A percentile compares a stretch with the other conserved stretches of the same genome.
phyloP scores from a whole-genome alignment of 2,329 filamentous ascomycete genomes.

The Pyrenophora tritici-repentis region DNA sequence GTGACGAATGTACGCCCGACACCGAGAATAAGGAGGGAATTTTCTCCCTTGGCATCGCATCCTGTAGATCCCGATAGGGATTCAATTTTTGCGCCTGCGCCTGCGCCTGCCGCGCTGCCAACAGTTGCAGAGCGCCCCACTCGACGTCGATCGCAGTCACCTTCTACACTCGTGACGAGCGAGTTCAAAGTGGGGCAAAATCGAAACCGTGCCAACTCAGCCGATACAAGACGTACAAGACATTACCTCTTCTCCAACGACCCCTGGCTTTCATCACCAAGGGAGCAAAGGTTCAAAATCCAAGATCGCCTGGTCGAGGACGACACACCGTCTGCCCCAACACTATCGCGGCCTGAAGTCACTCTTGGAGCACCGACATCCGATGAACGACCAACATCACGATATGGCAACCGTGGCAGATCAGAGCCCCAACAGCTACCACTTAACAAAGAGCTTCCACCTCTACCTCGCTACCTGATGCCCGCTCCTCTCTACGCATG shows the following conservation, averaged over 20 bases:
- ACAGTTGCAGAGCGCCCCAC: conserved; percentile 9
- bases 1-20: conserved; percentile 13
- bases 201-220: conserved; percentile 38
- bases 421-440: conserved; percentile 21
- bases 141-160: conserved; percentile 32
- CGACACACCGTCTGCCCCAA: conserved; percentile 24
- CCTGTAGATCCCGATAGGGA: conserved; percentile 33
- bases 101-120: conserved; percentile 12
- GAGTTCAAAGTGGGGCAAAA: conserved; percentile 22
- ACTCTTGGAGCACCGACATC: conserved; percentile 19
- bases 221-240: conserved; percentile 32
- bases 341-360: conserved; percentile 25
- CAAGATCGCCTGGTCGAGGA: conserved; percentile 19
- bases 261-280: conserved; percentile 37
- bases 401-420: conserved; percentile 27
- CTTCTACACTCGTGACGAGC: conserved; percentile 18
- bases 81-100: conserved; percentile 15
- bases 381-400: conserved; percentile 36
- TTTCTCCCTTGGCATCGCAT: conserved; percentile 42
- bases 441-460: conserved; percentile 38
- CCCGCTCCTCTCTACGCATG: conserved; percentile 39
- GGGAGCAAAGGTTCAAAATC: conserved; percentile 17
- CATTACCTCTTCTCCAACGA: conserved; percentile 35
- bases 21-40: conserved; percentile 25
- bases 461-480: conserved; percentile 36